Percentiles rank a stretch among this genome's conserved stretches.
Conservation (phyloP, 2,329 filamentous ascomycete species). For the Mycosphaerella sp. region DNA sequence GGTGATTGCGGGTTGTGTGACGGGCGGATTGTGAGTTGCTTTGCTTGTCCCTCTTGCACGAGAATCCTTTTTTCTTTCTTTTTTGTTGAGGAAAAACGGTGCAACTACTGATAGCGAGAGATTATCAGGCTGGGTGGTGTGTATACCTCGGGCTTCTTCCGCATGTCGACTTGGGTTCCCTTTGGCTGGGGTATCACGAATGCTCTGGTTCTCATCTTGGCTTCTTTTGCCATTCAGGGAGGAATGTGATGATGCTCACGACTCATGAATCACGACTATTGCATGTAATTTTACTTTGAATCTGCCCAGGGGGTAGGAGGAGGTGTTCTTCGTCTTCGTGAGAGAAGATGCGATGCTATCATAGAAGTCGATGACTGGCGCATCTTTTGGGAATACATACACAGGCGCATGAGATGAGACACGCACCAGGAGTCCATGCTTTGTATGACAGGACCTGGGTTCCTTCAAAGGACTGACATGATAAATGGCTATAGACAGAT, state of each 20-base stretch:
- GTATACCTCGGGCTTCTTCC: constrained; percentile 74
- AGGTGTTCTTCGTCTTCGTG: too few relatives aligned
- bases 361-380: too few relatives aligned
- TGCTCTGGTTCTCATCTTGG: constrained; percentile 72
- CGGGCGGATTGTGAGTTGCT: constrained; percentile 64
- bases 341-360: too few relatives aligned
- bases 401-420: too few relatives aligned
- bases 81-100: too few relatives aligned
- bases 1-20: constrained; percentile 70
- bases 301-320: too few relatives aligned
- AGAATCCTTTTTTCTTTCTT: too few relatives aligned
- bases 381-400: too few relatives aligned
- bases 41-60: too few relatives aligned
- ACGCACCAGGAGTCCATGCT: too few relatives aligned
- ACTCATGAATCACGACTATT: too few relatives aligned
- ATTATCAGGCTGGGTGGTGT: constrained; percentile 62
- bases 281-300: too few relatives aligned
- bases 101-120: not conserved
- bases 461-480: not conserved
- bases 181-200: constrained; percentile 84
- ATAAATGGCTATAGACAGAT: not conserved
- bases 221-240: constrained; percentile 88
- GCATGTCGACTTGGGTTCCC: constrained; percentile 92
- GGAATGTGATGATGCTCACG: constrained; percentile 54
- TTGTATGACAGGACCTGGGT: not conserved